phyloP scores from a whole-genome alignment of 345 rosid genomes.

The Erodium maritimum region DNA sequence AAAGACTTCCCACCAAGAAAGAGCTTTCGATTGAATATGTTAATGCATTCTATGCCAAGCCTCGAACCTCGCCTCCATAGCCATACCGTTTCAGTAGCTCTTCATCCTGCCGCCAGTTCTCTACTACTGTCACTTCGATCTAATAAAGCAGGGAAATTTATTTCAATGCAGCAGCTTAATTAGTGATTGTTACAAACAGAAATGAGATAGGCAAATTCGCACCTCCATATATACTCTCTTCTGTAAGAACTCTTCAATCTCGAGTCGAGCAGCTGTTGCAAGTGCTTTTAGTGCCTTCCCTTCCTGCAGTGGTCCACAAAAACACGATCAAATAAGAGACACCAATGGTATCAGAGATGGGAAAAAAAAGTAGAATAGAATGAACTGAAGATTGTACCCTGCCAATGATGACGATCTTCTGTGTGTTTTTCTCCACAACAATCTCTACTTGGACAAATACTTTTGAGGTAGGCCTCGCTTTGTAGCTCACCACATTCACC shows the following conservation, averaged over 20 bases:
- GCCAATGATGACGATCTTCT: slow-evolving; percentile 87
- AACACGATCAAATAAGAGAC: no score
- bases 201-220: not conserved
- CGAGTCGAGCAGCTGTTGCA: slow-evolving; percentile 82
- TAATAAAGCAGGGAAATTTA: no score
- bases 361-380: no score
- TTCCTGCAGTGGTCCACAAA: slow-evolving; percentile 37
- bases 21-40: no score
- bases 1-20: no score
- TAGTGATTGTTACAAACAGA: no score
- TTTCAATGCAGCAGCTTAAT: no score
- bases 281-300: slow-evolving; percentile 82
- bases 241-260: slow-evolving; percentile 87
- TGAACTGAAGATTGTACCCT: slow-evolving; percentile 36
- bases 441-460: slow-evolving; percentile 93
- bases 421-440: slow-evolving; percentile 85
- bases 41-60: no score
- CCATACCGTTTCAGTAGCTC: slow-evolving; percentile 78
- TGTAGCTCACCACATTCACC: slow-evolving; percentile 88
- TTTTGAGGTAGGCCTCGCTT: slow-evolving; percentile 68
- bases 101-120: slow-evolving; percentile 94
- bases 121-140: slow-evolving; percentile 84
- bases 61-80: slow-evolving; percentile 76
- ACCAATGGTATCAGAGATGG: no score
- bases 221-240: slow-evolving; percentile 93